These are phyloP conservation scores for Gynostemma pentaphyllum DNA, from an alignment of 306 rosid genomes.

Conservation along the genomic window DNA sequence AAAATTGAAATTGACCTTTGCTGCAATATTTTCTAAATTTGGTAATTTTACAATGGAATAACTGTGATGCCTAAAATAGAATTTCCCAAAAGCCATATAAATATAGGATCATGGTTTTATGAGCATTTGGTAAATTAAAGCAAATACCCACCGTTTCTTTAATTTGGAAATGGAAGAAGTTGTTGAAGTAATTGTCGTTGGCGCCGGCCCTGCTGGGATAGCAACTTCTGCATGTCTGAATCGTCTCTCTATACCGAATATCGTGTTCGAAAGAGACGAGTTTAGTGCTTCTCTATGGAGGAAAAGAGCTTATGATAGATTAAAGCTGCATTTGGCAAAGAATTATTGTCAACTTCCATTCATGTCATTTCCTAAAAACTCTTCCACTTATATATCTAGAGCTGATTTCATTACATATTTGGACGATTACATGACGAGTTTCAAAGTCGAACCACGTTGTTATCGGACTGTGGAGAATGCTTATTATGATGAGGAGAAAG, in stretches of 20 bases:
- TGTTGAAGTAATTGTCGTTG: conserved; percentile 39
- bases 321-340: conserved; percentile 56
- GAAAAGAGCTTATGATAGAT: conserved; percentile 45
- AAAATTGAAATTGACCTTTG: too few relatives aligned
- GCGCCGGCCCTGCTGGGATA: conserved; percentile 59
- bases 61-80: too few relatives aligned
- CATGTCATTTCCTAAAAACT: conserved; percentile 26
- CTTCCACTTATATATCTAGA: conserved; percentile 32
- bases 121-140: too few relatives aligned
- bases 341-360: conserved; percentile 44
- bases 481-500: not conserved
- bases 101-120: too few relatives aligned
- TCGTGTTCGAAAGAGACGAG: conserved; percentile 51
- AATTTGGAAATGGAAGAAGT: conserved; percentile 20
- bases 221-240: conserved; percentile 55
- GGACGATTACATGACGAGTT: conserved; percentile 26
- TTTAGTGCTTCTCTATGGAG: conserved; percentile 48
- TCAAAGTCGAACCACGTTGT: conserved; percentile 15
- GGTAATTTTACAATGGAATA: too few relatives aligned
- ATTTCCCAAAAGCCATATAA: too few relatives aligned
- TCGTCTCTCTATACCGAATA: conserved; percentile 22
- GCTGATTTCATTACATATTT: conserved; percentile 30
- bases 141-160: not conserved
- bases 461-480: conserved; percentile 23
- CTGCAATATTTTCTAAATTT: too few relatives aligned